phyloP scores from a whole-genome alignment of 225 moss, liverwort and hornwort genomes.

The Rhytidiadelphus loreus region DNA sequence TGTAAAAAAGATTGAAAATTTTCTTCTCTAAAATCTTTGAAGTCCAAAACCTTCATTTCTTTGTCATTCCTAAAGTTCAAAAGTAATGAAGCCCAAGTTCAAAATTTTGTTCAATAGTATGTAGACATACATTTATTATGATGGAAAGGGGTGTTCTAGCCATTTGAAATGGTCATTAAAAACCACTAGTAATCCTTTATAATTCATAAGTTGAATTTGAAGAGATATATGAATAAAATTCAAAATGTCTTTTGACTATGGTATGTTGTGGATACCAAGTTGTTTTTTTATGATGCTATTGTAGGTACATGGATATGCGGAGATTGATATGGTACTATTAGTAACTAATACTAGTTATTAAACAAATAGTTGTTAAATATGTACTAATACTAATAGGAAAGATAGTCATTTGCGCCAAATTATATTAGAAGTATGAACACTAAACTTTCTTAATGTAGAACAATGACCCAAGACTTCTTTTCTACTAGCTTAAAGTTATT shows the following conservation, averaged over 20 bases:
- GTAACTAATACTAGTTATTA: neutral
- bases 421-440: neutral
- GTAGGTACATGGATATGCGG: neutral
- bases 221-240: neutral
- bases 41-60: neutral
- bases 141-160: accelerated
- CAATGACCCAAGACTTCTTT: neutral
- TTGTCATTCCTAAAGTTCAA: neutral
- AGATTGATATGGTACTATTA: neutral
- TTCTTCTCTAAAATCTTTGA: neutral
- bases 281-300: neutral
- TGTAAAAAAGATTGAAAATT: neutral
- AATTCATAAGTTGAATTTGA: neutral
- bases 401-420: accelerated
- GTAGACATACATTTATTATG: accelerated
- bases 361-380: neutral
- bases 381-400: accelerated
- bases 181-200: neutral
- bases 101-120: neutral
- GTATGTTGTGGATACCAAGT: accelerated
- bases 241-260: accelerated
- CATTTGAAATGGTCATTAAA: neutral
- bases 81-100: neutral
- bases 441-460: neutral
- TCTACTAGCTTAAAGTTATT: accelerated